Evolutionary conservation across 345 rosid genomes (phyloP).

Genomic region (Eucalyptus brandiana): DNA sequence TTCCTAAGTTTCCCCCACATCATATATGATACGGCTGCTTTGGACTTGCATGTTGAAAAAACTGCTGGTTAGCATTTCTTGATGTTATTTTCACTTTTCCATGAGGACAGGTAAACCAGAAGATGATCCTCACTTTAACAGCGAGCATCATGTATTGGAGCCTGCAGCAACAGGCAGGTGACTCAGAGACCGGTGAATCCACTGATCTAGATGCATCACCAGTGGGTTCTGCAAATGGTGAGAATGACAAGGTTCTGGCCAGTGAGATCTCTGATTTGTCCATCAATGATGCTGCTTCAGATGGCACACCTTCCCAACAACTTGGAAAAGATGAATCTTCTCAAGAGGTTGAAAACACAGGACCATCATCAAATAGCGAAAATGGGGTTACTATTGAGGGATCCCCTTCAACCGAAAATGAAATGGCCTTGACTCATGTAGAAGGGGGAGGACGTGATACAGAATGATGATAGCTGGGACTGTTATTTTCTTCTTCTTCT

Average conservation of each 20-base stretch:
- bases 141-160: conserved; percentile 99
- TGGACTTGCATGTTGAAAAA: not conserved
- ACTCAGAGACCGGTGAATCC: conserved; percentile 10
- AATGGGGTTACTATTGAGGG: not conserved
- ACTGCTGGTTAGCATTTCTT: not conserved
- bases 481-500: not conserved
- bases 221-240: not conserved
- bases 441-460: not conserved
- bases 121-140: conserved; percentile 84
- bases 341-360: not conserved
- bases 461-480: not conserved
- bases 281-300: not conserved
- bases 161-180: conserved; percentile 42
- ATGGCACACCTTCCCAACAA: not conserved
- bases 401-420: not conserved
- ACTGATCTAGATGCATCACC: not conserved
- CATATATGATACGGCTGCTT: not conserved
- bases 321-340: not conserved
- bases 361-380: not conserved
- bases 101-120: conserved; percentile 73
- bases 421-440: not conserved
- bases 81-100: not conserved
- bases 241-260: conserved; percentile 3
- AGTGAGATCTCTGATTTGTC: conserved; percentile 18
- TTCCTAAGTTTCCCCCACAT: not conserved